These are phyloP conservation scores for Pulveroboletus sp. DNA, from an alignment of 768 basidiomycete genomes.

Conservation along the genomic window DNA sequence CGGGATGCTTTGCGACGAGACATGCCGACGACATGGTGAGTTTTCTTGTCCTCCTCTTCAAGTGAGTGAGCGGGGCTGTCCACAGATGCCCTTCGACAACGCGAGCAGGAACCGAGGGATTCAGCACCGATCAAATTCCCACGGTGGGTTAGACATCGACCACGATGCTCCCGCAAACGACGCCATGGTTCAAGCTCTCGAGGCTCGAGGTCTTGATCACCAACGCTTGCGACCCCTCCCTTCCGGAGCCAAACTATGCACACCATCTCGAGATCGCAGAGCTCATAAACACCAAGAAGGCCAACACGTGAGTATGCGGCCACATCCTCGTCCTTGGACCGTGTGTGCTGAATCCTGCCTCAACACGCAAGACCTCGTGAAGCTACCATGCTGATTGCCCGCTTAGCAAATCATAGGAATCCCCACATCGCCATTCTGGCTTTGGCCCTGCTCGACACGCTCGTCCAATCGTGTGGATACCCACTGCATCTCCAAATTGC, in stretches of 20 bases:
- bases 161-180: constrained; percentile 47
- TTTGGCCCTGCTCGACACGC: constrained; percentile 80
- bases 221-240: constrained; percentile 80
- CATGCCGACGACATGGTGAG: no score
- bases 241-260: constrained; percentile 87
- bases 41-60: no score
- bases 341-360: neutral
- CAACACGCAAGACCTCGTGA: constrained; percentile 69
- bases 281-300: constrained; percentile 90
- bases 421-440: constrained; percentile 87
- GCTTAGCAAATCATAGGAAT: constrained; percentile 87
- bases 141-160: neutral
- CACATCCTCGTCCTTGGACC: neutral
- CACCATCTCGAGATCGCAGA: constrained; percentile 92
- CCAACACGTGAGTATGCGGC: constrained; percentile 69
- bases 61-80: no score
- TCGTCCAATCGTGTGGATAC: constrained; percentile 95
- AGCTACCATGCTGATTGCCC: constrained; percentile 78
- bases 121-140: neutral
- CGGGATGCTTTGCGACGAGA: no score
- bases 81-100: no score
- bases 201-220: constrained; percentile 68
- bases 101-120: no score
- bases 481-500: constrained; percentile 94
- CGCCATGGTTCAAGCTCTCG: constrained; percentile 52